Conservation (phyloP, 345 rosid genomes). For the Abelmoschus esculentus region DNA sequence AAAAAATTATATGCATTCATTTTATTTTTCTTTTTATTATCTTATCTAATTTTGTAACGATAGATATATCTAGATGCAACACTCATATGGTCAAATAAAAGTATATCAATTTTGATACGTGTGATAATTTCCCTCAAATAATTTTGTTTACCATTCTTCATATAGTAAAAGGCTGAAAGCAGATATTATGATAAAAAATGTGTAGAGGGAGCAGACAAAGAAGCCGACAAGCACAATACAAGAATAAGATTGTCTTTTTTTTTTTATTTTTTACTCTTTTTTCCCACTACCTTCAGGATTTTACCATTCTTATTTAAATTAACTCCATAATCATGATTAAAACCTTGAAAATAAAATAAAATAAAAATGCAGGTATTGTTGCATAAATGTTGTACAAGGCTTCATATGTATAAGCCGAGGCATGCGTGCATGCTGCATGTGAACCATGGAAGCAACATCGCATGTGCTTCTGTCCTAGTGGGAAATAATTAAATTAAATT, state of each 20-base stretch:
- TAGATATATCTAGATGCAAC: too few relatives aligned
- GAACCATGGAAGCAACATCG: background rate
- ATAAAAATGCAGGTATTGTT: background rate
- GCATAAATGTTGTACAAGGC: background rate
- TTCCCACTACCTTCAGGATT: background rate
- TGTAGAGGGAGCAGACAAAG: background rate
- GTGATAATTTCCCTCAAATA: too few relatives aligned
- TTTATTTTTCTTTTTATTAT: too few relatives aligned
- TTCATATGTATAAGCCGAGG: background rate
- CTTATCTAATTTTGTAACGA: too few relatives aligned
- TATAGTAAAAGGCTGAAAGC: background rate
- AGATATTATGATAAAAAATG: background rate
- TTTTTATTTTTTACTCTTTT: background rate
- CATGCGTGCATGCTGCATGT: constrained; percentile 4
- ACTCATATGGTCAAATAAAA: too few relatives aligned
- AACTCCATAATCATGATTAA: background rate
- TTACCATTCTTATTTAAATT: background rate
- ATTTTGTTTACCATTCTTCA: too few relatives aligned
- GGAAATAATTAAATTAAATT: background rate
- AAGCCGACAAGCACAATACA: constrained; percentile 4
- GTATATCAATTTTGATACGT: too few relatives aligned
- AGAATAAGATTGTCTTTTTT: background rate
- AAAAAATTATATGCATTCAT: too few relatives aligned
- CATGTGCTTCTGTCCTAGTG: background rate
- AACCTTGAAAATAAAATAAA: background rate